These are phyloP conservation scores for Malassezia slooffiae DNA, from an alignment of 1,284 basidiomycete genomes.

Conservation along the genomic window DNA sequence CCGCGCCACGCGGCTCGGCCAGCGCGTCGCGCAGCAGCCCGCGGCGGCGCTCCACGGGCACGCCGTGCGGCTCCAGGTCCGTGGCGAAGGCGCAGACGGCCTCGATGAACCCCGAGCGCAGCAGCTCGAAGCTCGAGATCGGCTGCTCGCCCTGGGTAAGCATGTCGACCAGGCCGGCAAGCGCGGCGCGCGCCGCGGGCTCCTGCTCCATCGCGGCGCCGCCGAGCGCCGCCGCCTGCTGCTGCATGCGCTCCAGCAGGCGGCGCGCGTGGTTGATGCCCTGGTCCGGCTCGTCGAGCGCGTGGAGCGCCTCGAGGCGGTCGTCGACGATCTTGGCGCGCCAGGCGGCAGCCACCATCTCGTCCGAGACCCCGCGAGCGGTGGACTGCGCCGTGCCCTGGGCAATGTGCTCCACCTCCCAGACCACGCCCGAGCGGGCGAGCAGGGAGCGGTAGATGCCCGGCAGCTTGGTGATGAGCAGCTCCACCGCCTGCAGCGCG, in stretches of 20 bases:
- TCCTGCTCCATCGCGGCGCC: too few relatives aligned
- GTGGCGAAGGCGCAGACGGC: constrained; percentile 72
- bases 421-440: constrained; percentile 39
- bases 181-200: constrained; percentile 56
- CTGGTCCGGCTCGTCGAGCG: constrained; percentile 28
- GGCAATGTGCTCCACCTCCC: constrained; percentile 41
- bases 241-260: constrained; percentile 25
- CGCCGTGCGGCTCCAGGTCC: constrained; percentile 43
- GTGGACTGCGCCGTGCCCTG: constrained; percentile 1
- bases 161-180: constrained; percentile 66
- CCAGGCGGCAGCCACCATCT: constrained; percentile 23
- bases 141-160: constrained; percentile 62
- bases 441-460: constrained; percentile 31
- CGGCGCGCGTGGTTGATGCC: constrained; percentile 23
- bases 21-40: constrained; percentile 22
- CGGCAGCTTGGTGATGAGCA: constrained; percentile 34
- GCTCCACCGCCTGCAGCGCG: constrained; percentile 44
- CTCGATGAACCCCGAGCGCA: constrained; percentile 86
- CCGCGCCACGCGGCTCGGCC: constrained; percentile 9
- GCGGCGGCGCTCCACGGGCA: constrained; percentile 21
- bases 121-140: constrained; percentile 86
- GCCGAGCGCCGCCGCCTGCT: background rate
- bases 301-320: constrained; percentile 25
- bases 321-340: constrained; percentile 27
- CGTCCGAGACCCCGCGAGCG: constrained; percentile 5